Conservation (phyloP, 768 basidiomycete species). For the Candolleomyces eurysporus region DNA sequence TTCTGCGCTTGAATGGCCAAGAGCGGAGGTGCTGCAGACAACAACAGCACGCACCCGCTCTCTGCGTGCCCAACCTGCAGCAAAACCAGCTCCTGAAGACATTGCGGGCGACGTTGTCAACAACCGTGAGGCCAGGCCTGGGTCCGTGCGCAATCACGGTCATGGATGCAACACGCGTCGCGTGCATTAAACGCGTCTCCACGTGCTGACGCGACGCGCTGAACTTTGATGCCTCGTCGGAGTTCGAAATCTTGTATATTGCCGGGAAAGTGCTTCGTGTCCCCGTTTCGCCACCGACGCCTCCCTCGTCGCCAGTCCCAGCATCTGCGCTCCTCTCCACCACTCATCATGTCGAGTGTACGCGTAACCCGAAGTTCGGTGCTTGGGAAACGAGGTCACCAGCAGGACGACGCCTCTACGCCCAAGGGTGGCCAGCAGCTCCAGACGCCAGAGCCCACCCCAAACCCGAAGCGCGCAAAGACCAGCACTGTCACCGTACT, state of each 20-base stretch:
- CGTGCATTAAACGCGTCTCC: constrained; percentile 2
- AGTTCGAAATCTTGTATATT: constrained; percentile 1
- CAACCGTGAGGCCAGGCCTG: no score
- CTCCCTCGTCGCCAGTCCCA: background rate
- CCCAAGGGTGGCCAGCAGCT: constrained; percentile 38
- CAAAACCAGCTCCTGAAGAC: no score
- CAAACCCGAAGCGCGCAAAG: constrained; percentile 63
- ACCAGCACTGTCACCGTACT: constrained; percentile 35
- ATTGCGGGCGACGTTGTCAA: no score
- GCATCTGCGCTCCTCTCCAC: background rate
- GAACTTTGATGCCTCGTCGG: constrained; percentile 2
- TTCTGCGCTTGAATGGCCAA: no score
- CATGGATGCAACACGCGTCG: background rate
- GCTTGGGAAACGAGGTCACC: constrained; percentile 50
- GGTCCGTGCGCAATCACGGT: no score
- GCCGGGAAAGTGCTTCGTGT: background rate
- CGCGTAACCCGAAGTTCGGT: constrained; percentile 45
- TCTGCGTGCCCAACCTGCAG: no score
- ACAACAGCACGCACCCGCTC: no score
- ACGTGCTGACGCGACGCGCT: constrained; percentile 5
- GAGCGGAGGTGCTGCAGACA: no score
- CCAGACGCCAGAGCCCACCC: constrained; percentile 61
- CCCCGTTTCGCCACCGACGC: background rate
- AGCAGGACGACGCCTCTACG: constrained; percentile 30
- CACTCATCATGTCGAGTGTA: constrained; percentile 39